phyloP scores from a whole-genome alignment of 2,329 filamentous ascomycete species.

The Allantophomopsis cytisporea region DNA sequence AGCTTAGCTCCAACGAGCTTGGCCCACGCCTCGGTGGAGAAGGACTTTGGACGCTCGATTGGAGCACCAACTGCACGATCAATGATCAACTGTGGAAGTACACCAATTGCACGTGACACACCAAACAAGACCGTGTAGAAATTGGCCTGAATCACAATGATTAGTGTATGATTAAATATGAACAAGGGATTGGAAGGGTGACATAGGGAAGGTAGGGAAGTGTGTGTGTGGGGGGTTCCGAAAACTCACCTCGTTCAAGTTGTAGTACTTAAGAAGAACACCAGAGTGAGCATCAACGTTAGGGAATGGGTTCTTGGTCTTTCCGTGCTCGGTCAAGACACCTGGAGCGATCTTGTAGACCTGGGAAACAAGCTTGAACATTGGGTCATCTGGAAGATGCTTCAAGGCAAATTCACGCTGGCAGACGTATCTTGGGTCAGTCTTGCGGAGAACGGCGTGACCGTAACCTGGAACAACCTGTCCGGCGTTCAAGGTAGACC shows the following conservation, averaged over 20 bases:
- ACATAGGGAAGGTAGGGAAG: too few relatives aligned
- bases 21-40: conserved; percentile 93
- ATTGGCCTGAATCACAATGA: conserved; percentile 41
- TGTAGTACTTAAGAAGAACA: conserved; percentile 99
- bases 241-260: conserved; percentile 59
- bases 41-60: conserved; percentile 97
- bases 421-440: conserved; percentile 94
- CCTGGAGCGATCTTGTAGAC: conserved; percentile 99
- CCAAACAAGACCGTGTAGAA: conserved; percentile 99
- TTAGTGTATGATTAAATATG: too few relatives aligned
- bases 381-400: conserved; percentile 49
- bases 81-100: conserved; percentile 98
- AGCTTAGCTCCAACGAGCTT: conserved; percentile 85
- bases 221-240: too few relatives aligned
- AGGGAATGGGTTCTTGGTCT: conserved; percentile 99
- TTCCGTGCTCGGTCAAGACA: conserved; percentile 98
- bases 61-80: conserved; percentile 94
- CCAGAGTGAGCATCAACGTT: conserved; percentile 98
- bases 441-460: conserved; percentile 98
- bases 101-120: conserved; percentile 95
- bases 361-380: conserved; percentile 99
- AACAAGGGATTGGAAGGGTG: too few relatives aligned
- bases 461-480: conserved; percentile 97
- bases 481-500: conserved; percentile 89
- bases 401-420: conserved; percentile 44